Evolutionary conservation across 306 rosid genomes (phyloP).

Genomic region (Quercus gilva): DNA sequence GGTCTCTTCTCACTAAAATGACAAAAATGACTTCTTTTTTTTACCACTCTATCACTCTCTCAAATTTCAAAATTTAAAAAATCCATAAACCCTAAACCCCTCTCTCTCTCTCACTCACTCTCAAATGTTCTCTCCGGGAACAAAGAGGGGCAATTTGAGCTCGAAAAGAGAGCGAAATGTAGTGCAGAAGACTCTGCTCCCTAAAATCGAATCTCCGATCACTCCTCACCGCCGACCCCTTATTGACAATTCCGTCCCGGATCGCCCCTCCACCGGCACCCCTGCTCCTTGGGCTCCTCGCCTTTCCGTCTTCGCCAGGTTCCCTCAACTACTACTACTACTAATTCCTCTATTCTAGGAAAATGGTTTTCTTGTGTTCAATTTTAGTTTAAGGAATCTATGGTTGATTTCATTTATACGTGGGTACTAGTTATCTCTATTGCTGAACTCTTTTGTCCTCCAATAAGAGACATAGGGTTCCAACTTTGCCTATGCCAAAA

Average conservation of each 20-base stretch:
- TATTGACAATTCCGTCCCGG: constrained; percentile 42
- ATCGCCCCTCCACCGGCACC: constrained; percentile 86
- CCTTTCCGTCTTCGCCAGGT: constrained; percentile 90
- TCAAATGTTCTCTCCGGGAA: constrained; percentile 74
- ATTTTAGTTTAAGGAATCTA: too few relatives aligned
- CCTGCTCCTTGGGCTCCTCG: constrained; percentile 99
- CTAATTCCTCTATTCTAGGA: too few relatives aligned
- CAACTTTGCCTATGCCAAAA: too few relatives aligned
- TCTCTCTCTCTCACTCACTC: background rate
- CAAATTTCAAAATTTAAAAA: background rate
- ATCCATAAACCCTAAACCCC: constrained; percentile 37
- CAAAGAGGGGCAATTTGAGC: constrained; percentile 52
- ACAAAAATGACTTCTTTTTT: background rate
- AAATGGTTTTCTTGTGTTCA: too few relatives aligned
- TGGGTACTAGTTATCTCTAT: too few relatives aligned
- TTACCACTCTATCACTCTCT: background rate
- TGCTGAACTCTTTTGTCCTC: too few relatives aligned
- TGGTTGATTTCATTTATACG: too few relatives aligned
- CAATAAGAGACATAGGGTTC: too few relatives aligned
- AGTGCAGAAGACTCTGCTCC: constrained; percentile 18
- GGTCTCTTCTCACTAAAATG: too few relatives aligned
- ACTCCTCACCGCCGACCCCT: constrained; percentile 47
- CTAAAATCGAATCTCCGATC: constrained; percentile 44
- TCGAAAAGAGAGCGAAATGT: constrained; percentile 18
- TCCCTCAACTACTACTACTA: background rate